Conservation (phyloP, 352 stramenopile species). For the Vaucheria bursata region DNA sequence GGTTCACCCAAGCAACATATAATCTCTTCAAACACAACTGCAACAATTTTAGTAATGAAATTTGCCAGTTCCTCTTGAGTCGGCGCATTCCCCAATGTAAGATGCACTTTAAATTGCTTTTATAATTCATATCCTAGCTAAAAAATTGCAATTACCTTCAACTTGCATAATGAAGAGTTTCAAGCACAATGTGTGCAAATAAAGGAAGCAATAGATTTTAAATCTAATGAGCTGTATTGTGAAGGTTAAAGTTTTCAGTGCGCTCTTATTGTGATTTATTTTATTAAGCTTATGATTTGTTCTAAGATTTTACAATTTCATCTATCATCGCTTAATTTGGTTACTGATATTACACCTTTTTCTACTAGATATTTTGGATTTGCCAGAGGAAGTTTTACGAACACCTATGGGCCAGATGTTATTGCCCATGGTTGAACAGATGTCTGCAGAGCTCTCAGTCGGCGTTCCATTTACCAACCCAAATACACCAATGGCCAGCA, state of each 20-base stretch:
- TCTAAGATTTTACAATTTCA: slow-evolving; percentile 6
- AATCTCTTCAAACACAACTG: slow-evolving; percentile 88
- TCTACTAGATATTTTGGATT: slow-evolving; percentile 42
- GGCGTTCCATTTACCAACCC: background rate
- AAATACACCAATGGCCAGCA: background rate
- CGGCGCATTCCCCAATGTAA: slow-evolving; percentile 64
- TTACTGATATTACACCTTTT: background rate
- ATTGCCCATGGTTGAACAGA: slow-evolving; percentile 38
- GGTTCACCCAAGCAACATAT: slow-evolving; percentile 77
- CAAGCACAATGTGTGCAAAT: too few species aligned
- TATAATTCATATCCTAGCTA: too few species aligned
- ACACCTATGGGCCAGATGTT: slow-evolving; percentile 39
- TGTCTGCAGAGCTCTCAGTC: slow-evolving; percentile 31
- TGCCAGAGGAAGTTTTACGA: slow-evolving; percentile 39
- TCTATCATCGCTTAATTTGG: background rate
- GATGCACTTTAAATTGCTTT: too few species aligned
- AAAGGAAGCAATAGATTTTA: too few species aligned
- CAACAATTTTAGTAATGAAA: slow-evolving; percentile 90
- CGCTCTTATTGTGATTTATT: background rate
- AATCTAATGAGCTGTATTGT: too few species aligned
- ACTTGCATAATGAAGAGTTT: too few species aligned
- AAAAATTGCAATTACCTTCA: too few species aligned
- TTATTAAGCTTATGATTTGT: background rate
- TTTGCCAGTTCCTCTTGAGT: slow-evolving; percentile 70
- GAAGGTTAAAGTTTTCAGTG: background rate